Percentiles rank a stretch among this genome's conserved stretches.
These are phyloP conservation scores for Lentinus tigrinus DNA, from an alignment of 768 basidiomycete genomes.

Conservation along the genomic window DNA sequence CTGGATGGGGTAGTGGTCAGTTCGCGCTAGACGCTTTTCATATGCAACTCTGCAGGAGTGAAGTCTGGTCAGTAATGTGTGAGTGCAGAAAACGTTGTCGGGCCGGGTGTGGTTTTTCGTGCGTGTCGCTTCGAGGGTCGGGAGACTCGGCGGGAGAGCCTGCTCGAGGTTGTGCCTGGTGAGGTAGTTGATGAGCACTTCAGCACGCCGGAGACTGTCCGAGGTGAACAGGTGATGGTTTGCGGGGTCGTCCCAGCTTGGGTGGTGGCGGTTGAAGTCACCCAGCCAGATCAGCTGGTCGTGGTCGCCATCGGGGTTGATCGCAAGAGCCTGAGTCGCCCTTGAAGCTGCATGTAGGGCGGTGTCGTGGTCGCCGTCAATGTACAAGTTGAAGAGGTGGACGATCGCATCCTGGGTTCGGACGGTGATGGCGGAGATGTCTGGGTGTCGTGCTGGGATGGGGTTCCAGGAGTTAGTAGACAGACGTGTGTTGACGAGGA, in stretches of 20 bases:
- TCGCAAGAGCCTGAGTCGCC: not conserved
- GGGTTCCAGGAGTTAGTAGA: conserved; percentile 12
- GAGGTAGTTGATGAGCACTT: conserved; percentile 29
- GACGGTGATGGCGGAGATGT: conserved; percentile 32
- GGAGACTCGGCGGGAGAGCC: conserved; percentile 32
- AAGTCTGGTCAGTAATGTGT: conserved; percentile 16
- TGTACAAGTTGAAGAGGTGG: conserved; percentile 40
- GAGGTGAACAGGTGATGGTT: conserved; percentile 38
- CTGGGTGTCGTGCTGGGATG: conserved; percentile 9
- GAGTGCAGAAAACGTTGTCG: conserved; percentile 44
- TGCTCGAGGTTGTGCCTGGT: conserved; percentile 30
- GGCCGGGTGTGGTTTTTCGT: conserved; percentile 37
- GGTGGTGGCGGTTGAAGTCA: conserved; percentile 42
- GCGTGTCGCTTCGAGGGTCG: conserved; percentile 31
- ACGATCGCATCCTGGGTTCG: conserved; percentile 15
- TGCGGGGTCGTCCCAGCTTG: conserved; percentile 34
- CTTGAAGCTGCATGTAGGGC: conserved; percentile 13
- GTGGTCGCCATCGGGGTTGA: not conserved
- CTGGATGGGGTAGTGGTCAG: conserved; percentile 44
- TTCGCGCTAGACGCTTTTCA: conserved; percentile 14
- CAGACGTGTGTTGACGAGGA: conserved; percentile 12
- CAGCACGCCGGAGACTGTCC: conserved; percentile 18
- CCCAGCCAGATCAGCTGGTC: conserved; percentile 31
- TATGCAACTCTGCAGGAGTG: conserved; percentile 29
- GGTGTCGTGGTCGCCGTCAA: conserved; percentile 28